These are phyloP conservation scores for Cinnamomum micranthum DNA, from an alignment of 164 flowering plant species.

Conservation along the genomic window DNA sequence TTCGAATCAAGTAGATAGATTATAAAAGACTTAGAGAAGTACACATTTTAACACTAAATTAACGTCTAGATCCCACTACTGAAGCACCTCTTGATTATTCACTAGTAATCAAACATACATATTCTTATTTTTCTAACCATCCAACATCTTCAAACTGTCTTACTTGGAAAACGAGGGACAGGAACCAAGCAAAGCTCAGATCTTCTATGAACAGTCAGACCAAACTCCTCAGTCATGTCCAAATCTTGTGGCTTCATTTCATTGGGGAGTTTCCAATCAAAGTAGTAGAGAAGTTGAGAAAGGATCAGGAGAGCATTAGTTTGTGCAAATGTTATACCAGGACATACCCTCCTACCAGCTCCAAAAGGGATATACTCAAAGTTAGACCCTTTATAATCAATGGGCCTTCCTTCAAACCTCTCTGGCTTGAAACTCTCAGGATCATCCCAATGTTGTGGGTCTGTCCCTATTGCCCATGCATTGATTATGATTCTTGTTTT, in stretches of 20 bases:
- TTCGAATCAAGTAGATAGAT: too few relatives aligned
- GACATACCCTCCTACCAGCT: slow-evolving; percentile 21
- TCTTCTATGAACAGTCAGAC: background rate
- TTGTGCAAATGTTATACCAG: slow-evolving; percentile 22
- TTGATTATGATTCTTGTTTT: slow-evolving; percentile 31
- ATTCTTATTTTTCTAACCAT: too few relatives aligned
- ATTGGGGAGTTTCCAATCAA: slow-evolving; percentile 11
- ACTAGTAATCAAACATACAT: too few relatives aligned
- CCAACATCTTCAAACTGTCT: too few relatives aligned
- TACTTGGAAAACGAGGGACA: slow-evolving; percentile 12
- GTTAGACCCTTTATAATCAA: slow-evolving; percentile 25
- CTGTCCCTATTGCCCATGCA: slow-evolving; percentile 27
- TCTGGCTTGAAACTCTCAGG: slow-evolving; percentile 36
- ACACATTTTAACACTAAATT: too few relatives aligned
- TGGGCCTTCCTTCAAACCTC: slow-evolving; percentile 24
- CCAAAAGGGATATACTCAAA: slow-evolving; percentile 30
- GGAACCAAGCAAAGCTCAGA: background rate
- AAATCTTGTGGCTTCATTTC: background rate
- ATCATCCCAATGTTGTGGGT: slow-evolving; percentile 34
- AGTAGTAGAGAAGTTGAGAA: slow-evolving; percentile 7
- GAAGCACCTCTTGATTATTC: too few relatives aligned
- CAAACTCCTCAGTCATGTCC: slow-evolving; percentile 11
- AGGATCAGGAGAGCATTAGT: slow-evolving; percentile 1
- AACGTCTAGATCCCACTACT: too few relatives aligned
- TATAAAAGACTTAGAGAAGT: too few relatives aligned